Base-by-base conservation (phyloP, 306 rosid species). In the Castanopsis chinensis region DNA sequence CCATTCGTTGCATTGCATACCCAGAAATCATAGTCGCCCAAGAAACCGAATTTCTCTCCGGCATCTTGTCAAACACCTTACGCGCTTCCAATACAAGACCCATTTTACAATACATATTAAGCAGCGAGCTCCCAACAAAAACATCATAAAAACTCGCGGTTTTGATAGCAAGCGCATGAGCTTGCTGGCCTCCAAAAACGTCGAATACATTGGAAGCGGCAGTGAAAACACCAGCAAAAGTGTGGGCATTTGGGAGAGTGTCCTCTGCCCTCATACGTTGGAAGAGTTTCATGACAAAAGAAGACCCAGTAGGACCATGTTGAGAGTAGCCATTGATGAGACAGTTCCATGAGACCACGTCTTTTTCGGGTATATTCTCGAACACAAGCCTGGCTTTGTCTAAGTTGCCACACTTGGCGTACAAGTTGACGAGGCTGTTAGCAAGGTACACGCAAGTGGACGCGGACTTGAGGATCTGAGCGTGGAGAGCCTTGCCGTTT, bases 21-120 rank as follows among this genome's bases (percentile, higher is more conserved):
- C 96, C 96, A 19, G 97, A 92, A 78, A 92, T 84, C 90, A 94
- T 85, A 2, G 96, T 86, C 8, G 97, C 88, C 97, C 92, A 94
- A 20, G 96, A 82, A 80, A 49, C 97, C 2, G 82, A 52, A 72
- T 88, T 93, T 58, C 88, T 89, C 18, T 75, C 74, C 53, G 53
- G 93, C 88, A 93, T 93, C 90, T 33, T 73, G 32, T 90, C 98
- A 57, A 92, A 94, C 89, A 92, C 69, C 77, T 89, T 85, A 18
- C 90, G 94, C 11, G 96, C 97, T 4, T 94, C 90, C 0, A 10
- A 41, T 0, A 94, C 65, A 27, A 80, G 51, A 58, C 97, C 89
- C 61, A 76, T 17, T 49, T 49, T 49, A 28, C 94, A 92, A 5
- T 92, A 90, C 88, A 89, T 30, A 27, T 86, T 91, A 0, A 93